phyloP scores from a whole-genome alignment of 805 yeast species.

The Starmerella asiatica region DNA sequence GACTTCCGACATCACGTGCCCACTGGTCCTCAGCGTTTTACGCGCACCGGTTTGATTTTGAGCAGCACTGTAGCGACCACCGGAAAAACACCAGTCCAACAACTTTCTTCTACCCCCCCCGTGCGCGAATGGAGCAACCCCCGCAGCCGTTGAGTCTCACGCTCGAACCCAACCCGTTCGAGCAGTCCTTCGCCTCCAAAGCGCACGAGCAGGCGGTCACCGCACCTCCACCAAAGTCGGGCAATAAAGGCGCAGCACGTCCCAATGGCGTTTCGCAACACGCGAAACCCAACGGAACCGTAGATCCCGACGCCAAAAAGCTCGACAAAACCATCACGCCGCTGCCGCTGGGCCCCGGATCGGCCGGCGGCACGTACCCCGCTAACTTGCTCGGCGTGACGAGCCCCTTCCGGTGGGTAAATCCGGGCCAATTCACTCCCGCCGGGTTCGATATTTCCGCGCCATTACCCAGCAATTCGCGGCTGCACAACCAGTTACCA shows the following conservation, averaged over 20 bases:
- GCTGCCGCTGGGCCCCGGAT: slow-evolving; percentile 8
- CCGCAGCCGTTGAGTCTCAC: slow-evolving; percentile 34
- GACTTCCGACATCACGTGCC: too few species aligned
- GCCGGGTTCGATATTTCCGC: not conserved
- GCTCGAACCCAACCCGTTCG: slow-evolving; percentile 90
- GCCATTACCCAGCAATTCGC: not conserved
- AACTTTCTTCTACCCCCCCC: too few species aligned
- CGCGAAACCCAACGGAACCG: not conserved
- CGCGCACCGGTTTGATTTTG: too few species aligned
- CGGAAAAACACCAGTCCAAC: too few species aligned
- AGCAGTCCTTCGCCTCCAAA: slow-evolving; percentile 76
- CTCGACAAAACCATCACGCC: slow-evolving; percentile 10
- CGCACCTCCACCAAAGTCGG: not conserved
- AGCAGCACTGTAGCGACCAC: too few species aligned
- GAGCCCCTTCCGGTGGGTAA: slow-evolving; percentile 8
- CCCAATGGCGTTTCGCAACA: not conserved
- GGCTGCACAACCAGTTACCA: not conserved
- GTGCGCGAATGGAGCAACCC: not conserved
- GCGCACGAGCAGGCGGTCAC: slow-evolving; percentile 7
- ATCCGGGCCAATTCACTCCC: slow-evolving; percentile 12
- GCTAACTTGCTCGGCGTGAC: slow-evolving; percentile 1
- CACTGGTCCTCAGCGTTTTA: too few species aligned
- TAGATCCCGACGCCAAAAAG: not conserved
- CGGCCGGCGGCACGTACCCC: not conserved
- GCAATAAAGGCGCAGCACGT: slow-evolving; percentile 3